phyloP scores from a whole-genome alignment of 1,284 basidiomycete species.

The Leccinum fuscescens region DNA sequence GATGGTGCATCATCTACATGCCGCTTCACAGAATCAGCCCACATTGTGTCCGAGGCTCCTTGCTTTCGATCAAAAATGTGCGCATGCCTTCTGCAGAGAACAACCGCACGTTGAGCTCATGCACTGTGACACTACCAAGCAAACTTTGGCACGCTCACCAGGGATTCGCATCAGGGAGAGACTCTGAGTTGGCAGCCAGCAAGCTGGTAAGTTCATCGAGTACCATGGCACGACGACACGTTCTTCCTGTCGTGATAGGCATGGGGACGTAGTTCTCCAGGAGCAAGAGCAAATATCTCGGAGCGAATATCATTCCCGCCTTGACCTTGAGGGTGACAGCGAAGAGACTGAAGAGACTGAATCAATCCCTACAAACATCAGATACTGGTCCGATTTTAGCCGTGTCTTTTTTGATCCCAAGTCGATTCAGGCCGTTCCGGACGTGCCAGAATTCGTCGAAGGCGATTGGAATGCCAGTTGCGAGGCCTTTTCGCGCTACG shows the following conservation, averaged over 20 bases:
- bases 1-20: constrained; percentile 3
- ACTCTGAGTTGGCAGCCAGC: constrained; percentile 5
- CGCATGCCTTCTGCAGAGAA: constrained; percentile 17
- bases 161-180: constrained; percentile 27
- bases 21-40: constrained; percentile 44
- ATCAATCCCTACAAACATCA: constrained; percentile 35
- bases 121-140: constrained; percentile 37
- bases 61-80: constrained; percentile 66
- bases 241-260: constrained; percentile 40
- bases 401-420: constrained; percentile 66
- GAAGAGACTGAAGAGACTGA: constrained; percentile 21
- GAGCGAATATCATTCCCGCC: constrained; percentile 53
- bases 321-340: constrained; percentile 40
- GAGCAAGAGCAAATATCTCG: constrained; percentile 51
- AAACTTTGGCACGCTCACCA: constrained; percentile 61
- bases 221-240: not conserved
- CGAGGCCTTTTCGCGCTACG: constrained; percentile 50
- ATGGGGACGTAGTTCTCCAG: constrained; percentile 48
- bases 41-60: constrained; percentile 65
- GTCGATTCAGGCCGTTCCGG: constrained; percentile 62
- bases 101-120: constrained; percentile 8
- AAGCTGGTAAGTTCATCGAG: constrained; percentile 26
- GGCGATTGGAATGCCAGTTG: constrained; percentile 57
- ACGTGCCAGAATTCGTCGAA: constrained; percentile 46
- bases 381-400: constrained; percentile 79